phyloP scores from a whole-genome alignment of 495 filamentous ascomycete species.

The Daldinia grandis region DNA sequence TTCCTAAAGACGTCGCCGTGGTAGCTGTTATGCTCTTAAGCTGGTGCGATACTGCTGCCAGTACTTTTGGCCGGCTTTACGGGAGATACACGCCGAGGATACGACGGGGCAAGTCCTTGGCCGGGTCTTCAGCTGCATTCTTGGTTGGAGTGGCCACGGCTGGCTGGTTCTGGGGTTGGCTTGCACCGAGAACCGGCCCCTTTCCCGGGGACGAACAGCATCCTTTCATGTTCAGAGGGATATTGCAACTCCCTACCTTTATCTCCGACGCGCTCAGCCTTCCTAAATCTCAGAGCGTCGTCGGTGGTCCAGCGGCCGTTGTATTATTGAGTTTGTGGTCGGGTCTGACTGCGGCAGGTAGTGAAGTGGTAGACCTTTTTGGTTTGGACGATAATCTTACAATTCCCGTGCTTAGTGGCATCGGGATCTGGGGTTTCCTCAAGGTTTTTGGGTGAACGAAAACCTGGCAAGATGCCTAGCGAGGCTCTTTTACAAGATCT shows the following conservation, averaged over 20 bases:
- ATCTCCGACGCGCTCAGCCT: constrained; percentile 60
- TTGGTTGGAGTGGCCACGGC: constrained; percentile 82
- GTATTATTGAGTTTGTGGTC: constrained; percentile 86
- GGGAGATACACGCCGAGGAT: constrained; percentile 87
- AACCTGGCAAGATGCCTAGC: constrained; percentile 23
- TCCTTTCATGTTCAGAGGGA: constrained; percentile 83
- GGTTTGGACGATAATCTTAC: constrained; percentile 97
- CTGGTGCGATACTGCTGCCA: constrained; percentile 98
- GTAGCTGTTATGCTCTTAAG: constrained; percentile 88
- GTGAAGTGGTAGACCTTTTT: constrained; percentile 90
- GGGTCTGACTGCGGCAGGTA: constrained; percentile 83
- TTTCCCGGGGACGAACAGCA: constrained; percentile 70
- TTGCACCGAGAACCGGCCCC: constrained; percentile 73
- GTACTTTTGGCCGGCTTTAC: constrained; percentile 87
- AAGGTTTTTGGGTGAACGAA: constrained; percentile 78
- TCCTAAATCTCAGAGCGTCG: constrained; percentile 55
- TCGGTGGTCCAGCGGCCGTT: constrained; percentile 77
- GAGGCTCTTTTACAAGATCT: constrained; percentile 9
- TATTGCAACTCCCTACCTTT: constrained; percentile 68
- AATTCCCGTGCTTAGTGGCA: constrained; percentile 88
- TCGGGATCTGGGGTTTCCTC: constrained; percentile 92
- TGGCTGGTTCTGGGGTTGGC: constrained; percentile 83
- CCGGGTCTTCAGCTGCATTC: constrained; percentile 85
- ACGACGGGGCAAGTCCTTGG: constrained; percentile 87
- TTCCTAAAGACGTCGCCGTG: constrained; percentile 93